A percentile compares a stretch with the other conserved stretches of the same genome.
Evolutionary conservation across 176 grass and related monocot genomes (phyloP).

Genomic region (Dendrocalamus sinicus): DNA sequence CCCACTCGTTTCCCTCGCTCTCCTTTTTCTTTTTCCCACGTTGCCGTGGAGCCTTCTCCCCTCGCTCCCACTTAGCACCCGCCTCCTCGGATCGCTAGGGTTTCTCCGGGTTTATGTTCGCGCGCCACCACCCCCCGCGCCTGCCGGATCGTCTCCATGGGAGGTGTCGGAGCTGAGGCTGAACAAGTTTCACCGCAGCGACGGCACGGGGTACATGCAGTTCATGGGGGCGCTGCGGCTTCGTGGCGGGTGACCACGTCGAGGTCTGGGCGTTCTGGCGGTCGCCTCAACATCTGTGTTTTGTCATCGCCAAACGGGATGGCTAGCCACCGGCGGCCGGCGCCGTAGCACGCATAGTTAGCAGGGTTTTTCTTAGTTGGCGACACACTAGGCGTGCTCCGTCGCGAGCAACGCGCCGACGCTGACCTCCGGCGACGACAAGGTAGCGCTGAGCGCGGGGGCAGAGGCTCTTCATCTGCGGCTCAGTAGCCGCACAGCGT

Average conservation of each 20-base stretch:
- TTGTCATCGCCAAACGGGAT: conserved; percentile 19
- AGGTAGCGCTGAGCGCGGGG: conserved; percentile 29
- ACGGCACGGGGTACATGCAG: neutral
- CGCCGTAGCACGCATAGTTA: too few relatives aligned
- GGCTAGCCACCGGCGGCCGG: neutral
- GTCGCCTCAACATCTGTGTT: neutral
- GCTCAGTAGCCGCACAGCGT: too few relatives aligned
- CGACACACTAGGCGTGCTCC: conserved; percentile 47
- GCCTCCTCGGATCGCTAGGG: conserved; percentile 36
- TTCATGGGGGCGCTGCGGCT: neutral
- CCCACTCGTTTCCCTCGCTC: conserved; percentile 35
- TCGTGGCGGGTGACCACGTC: neutral
- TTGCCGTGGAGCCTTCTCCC: neutral
- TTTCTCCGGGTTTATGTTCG: conserved; percentile 55
- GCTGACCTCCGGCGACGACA: conserved; percentile 40
- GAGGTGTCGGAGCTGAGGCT: neutral
- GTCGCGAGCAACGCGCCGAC: conserved; percentile 25
- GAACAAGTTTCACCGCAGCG: conserved; percentile 1
- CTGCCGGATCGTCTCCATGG: conserved; percentile 46
- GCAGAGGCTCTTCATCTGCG: neutral
- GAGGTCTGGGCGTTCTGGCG: conserved; percentile 27
- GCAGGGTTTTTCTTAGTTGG: neutral
- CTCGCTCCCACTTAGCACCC: neutral
- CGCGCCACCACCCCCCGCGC: conserved; percentile 29
- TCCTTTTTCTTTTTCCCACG: conserved; percentile 38